A percentile compares a stretch with the other conserved stretches of the same genome.
phyloP scores from a whole-genome alignment of 1,284 basidiomycete genomes.

The Trichosporon sp. region DNA sequence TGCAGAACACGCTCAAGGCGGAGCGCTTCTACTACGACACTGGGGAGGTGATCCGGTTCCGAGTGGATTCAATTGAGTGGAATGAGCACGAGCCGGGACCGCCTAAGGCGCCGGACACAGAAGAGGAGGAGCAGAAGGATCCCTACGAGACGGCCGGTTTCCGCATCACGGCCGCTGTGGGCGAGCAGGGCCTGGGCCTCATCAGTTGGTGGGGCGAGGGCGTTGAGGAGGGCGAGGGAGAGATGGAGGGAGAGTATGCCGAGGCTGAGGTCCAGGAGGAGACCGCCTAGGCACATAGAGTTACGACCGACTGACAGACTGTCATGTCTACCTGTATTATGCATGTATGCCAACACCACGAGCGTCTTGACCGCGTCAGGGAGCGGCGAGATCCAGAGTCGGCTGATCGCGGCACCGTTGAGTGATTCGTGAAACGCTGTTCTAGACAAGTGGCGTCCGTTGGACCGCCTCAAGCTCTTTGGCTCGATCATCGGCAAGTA shows the following conservation, averaged over 20 bases:
- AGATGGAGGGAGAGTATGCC: conserved; percentile 6
- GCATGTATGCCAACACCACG: background rate
- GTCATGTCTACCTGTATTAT: conserved; percentile 1
- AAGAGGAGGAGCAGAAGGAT: conserved; percentile 12
- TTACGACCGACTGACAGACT: background rate
- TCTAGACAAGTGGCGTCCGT: no score
- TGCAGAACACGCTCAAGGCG: conserved; percentile 52
- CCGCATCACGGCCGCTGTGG: conserved; percentile 60
- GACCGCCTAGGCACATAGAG: background rate
- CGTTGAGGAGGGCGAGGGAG: conserved; percentile 19
- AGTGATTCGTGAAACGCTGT: no score
- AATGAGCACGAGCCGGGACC: conserved; percentile 87
- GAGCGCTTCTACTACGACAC: conserved; percentile 81
- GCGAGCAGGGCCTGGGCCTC: conserved; percentile 77
- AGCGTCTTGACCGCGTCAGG: no score
- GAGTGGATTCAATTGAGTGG: conserved; percentile 82
- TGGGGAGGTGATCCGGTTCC: conserved; percentile 76
- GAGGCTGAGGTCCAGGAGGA: background rate
- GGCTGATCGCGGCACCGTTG: no score
- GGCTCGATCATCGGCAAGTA: no score
- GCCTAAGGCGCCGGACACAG: conserved; percentile 48
- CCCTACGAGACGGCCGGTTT: conserved; percentile 14
- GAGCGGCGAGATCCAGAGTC: no score
- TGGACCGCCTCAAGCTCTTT: no score
- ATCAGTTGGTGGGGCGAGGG: conserved; percentile 54